Base-by-base conservation (phyloP, 2,329 filamentous ascomycete species). In the Alternaria incomplexa region DNA sequence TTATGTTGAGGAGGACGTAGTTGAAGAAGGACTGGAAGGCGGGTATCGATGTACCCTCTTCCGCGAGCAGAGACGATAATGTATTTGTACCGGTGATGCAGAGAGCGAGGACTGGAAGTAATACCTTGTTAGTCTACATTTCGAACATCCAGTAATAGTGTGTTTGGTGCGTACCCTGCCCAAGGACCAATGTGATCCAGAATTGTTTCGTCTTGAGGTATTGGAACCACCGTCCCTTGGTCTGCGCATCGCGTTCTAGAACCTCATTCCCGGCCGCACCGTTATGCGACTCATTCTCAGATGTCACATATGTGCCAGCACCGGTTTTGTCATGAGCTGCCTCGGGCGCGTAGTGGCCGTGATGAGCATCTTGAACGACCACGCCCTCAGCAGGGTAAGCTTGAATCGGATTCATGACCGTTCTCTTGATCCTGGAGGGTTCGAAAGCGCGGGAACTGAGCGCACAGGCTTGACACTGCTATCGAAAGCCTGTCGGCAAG, bases 1-100 rank as follows among this genome's bases (percentile, higher is more conserved):
- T 88, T 62, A 93, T 59, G 64, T 90, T 90, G 67, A 99, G 87
- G 53, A 97, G 82, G 46, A 93, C 86, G 81, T 99, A 99, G 82
- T 96, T 97, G 86, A 97, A 96, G 74, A 98, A 88, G 28, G 92
- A 93, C 83, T 99, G 96, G 84, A 98, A 97, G 58, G 96, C 93
- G 8, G 96, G 96, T 70, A 98, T 96, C 64, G 88, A 93, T 69
- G 91, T 94, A 53, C 89, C 87, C 66, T 87, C 81, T 6, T 82
- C 80, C 61, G 85, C 85, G 28, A 99, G 88, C 58, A 97, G 88
- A 25, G 87, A 88, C 40, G 91, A 92, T 77, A 98, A 93, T 51
- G 96, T 98, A 84, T 96, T 97, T 54, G 94, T 97, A 28, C 88
- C 89, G 1, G 94, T 97, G 81, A 97, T 96, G 83, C 93, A 94